Evolutionary conservation across 148 eudicot species (phyloP), one percentile per base, ranked within the genome.

Genomic region (Pouteria glomerata): DNA sequence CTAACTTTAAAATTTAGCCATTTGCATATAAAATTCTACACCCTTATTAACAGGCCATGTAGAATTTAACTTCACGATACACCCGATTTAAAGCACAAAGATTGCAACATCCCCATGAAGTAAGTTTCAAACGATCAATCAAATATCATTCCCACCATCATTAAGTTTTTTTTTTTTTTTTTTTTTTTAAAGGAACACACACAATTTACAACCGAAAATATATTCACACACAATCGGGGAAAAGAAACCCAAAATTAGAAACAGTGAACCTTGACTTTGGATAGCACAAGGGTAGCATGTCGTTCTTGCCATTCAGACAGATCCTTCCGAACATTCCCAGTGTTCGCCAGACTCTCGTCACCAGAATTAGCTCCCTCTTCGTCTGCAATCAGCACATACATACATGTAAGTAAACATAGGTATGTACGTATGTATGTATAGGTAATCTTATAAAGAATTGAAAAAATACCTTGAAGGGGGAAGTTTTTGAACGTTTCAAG

Each of bases 221-320:
- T 35, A 67, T 27, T 26, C 4, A 72, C 30, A 35, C 15, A 19
- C 15, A 45, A 47, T 30, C 6, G 2, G 63, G 3, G 59, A 53
- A 55, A 26, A 21, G 16, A 67, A 27, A 48, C 37, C 18, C 0
- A 24, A 61, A 13, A 30, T 0, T 1, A 30, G 29, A 56, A 26
- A 52, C 8, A 39, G n/a, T 69, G 11, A 74, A 93, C 98, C 98
- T 95, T 91, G 83, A 80, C 83, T 86, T 81, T 89, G 42, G 98
- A 89, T 10, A 95, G 91, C 42, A 86, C 69, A 75, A 95, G 75
- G 26, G 63, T 77, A 39, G 96, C 98, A 85, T 95, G 98, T 21
- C 48, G 80, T 74, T 91, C 84, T 82, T 89, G 96, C 97, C 98
- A 95, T 13, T 89, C 93, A 37, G 96, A 91, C 39, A 95, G 83